Base-by-base conservation (phyloP, 768 basidiomycete genomes). In the Strobilomyces dryophilus region DNA sequence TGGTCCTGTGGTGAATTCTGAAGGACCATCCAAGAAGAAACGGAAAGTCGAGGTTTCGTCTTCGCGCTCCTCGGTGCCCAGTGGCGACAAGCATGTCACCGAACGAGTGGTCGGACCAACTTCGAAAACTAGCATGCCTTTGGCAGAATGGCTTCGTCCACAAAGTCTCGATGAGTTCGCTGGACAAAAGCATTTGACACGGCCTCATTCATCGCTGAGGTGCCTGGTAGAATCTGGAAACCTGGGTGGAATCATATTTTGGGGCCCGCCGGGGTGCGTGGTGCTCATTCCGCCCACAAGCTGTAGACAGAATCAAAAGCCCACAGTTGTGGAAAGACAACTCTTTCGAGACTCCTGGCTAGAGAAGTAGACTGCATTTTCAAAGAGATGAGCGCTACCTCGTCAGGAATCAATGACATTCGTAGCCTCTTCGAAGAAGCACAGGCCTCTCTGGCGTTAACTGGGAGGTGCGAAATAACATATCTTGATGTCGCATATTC, bases 301-400 rank as follows among this genome's bases (percentile, higher is more conserved):
- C 8, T 31, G 44, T 39, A n/a, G 6, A 34, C 39, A 37, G 24
- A 53, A 17, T 49, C 20, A 47, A 51, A 18, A 26, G 6, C 34
- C 27, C 32, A 34, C 15, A 85, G 83, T 29, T 85, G 81, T 57
- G 85, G 87, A 18, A 89, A 87, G 68, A 90, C 86, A 2, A 91
- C 89, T 0, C 69, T 92, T 29, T 88, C 89, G 0, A 73, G 89
- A 56, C 65, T 94, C 24, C 72, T 92, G 9, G 87, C 89, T 0
- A 74, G 72, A 41, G 74, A 76, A 47, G 76, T 81, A 1, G 72
- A 82, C 57, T 79, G 81, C 14, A 71, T 78, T 11, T 89, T 90
- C 66, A 88, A 82, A 58, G 91, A 93, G 61, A 69, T 92, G 20
- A 85, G 85, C 62, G 87, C 87, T n/a, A 89, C 89, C 0, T 79